Conservation (phyloP, 331 rosid species). For the Stylosanthes scabra region DNA sequence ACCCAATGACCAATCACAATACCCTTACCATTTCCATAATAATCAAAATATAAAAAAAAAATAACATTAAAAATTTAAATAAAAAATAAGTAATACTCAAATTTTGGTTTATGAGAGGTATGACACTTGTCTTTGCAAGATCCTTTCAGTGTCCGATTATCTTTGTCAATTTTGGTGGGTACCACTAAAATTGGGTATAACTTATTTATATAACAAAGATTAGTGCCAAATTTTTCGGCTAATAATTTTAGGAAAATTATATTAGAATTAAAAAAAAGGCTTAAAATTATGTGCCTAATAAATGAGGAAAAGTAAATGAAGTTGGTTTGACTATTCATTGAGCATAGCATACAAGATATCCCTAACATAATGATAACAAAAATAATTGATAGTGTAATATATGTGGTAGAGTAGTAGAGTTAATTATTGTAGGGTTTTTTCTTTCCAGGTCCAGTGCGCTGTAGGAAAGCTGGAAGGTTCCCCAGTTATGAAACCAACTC, state of each 20-base stretch:
- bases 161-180: not conserved
- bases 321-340: not conserved
- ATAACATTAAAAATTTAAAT: no score
- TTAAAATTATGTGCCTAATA: no score
- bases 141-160: not conserved
- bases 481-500: constrained; percentile 31
- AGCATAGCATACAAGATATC: no score
- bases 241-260: not conserved
- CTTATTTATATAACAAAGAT: not conserved
- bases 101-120: no score
- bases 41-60: not conserved
- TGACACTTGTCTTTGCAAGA: constrained; percentile 41
- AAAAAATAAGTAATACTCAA: not conserved
- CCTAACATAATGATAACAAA: no score
- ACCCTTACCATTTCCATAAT: not conserved
- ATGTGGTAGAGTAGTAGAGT: no score
- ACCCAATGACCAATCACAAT: constrained; percentile 33
- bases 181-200: constrained; percentile 18
- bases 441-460: constrained; percentile 47
- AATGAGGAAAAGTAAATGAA: not conserved
- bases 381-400: no score
- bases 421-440: constrained; percentile 31
- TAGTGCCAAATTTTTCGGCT: not conserved
- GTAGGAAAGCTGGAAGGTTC: constrained; percentile 52
- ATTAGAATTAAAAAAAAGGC: not conserved